Base-by-base conservation (phyloP, 176 grass and related monocot genomes). In the Rhynchospora pubera region DNA sequence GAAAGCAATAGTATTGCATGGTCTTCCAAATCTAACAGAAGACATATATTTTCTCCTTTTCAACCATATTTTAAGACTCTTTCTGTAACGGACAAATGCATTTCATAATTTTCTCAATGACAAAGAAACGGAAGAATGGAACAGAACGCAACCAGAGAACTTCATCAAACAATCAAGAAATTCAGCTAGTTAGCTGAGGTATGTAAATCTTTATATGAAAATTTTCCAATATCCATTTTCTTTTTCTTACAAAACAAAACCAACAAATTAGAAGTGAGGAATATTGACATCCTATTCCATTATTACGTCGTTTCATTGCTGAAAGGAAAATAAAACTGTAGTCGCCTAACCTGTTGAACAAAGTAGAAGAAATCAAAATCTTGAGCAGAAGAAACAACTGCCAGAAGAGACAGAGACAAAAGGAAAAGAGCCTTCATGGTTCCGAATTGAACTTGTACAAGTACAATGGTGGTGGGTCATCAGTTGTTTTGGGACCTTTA, bases 351-450 rank as follows among this genome's bases (percentile, higher is more conserved):
- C 86, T 97, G 93, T 68, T 97, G 91, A 52, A 97, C 93, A 4
- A 93, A 83, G 87, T 93, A 97, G 91, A 93, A 97, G 93, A 97
- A 97, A 62, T 97, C 91, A 84, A 93, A 91, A 59, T 89, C 57
- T 51, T 87, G n/a, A 12, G 89, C 91, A 13, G 64, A 78, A 63
- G 91, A 77, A 51, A 65, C 61, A 26, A 79, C 75, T 65, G 87
- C 85, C n/a, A 83, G 53, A 15, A 90, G 76, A 62, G 87, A 64
- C 1, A 84, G 60, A 18, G 86, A 62, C 1, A 88, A 39, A 7
- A 87, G 11, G 9, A 93, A 70, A 24, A 21, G 59, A n/a, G 82
- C 67, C 86, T 89, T 96, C 88, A 91, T 91, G 62, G 23, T 76
- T 12, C 77, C 6, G 77, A 61, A 50, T 10, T 65, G 7, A 10